A percentile compares a stretch with the other conserved stretches of the same genome.
Conservation (phyloP, 176 grass and related monocot genomes). For the Carex scoparia region DNA sequence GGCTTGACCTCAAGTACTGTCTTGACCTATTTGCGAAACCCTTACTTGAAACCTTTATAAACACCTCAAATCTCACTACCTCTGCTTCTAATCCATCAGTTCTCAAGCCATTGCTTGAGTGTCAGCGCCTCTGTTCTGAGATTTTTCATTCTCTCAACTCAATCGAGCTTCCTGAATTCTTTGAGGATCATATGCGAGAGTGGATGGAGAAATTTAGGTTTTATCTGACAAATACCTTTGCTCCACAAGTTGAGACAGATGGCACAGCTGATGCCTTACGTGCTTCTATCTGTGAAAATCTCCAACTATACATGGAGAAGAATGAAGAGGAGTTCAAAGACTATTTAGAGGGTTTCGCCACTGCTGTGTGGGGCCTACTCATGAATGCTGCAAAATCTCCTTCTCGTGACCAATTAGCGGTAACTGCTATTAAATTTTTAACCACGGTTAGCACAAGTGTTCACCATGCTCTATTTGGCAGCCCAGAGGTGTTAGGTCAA, state of each 20-base stretch:
- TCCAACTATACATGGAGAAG: slow-evolving; percentile 97
- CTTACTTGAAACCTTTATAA: slow-evolving; percentile 78
- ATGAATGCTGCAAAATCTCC: slow-evolving; percentile 41
- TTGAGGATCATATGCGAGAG: slow-evolving; percentile 93
- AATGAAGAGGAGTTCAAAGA: slow-evolving; percentile 88
- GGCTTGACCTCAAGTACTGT: slow-evolving; percentile 92
- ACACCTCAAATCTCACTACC: slow-evolving; percentile 52
- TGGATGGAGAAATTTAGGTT: slow-evolving; percentile 90
- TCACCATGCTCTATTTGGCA: slow-evolving; percentile 73
- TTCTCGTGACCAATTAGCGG: slow-evolving; percentile 54
- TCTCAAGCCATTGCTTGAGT: slow-evolving; percentile 63
- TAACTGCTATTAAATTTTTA: slow-evolving; percentile 90
- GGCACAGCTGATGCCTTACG: slow-evolving; percentile 66
- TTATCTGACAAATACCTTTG: slow-evolving; percentile 70
- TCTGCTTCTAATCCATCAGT: slow-evolving; percentile 33
- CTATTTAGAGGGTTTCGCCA: slow-evolving; percentile 73
- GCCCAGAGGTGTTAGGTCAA: slow-evolving; percentile 58
- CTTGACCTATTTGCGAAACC: slow-evolving; percentile 68
- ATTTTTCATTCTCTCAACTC: slow-evolving; percentile 98
- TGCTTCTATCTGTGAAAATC: slow-evolving; percentile 74
- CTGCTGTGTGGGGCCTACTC: slow-evolving; percentile 79
- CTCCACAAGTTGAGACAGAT: slow-evolving; percentile 48
- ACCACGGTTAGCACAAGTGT: slow-evolving; percentile 91
- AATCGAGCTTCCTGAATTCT: slow-evolving; percentile 89
- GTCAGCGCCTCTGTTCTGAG: slow-evolving; percentile 75